Conservation (phyloP, 2,329 filamentous ascomycete species). For the Emericellopsis cladophorae region DNA sequence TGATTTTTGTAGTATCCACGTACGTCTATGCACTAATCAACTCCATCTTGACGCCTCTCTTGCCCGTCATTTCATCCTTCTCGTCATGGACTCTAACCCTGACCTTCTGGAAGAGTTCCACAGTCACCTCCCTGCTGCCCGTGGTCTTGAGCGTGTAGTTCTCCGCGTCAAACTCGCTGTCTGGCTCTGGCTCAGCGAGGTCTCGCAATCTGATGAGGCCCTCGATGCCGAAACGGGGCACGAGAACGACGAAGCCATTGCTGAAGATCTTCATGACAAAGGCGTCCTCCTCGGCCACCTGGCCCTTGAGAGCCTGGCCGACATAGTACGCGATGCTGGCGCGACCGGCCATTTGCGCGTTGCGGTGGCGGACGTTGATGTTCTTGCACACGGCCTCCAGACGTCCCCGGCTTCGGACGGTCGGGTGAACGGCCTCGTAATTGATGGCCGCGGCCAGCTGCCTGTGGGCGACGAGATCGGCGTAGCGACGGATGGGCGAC, state of each 20-base stretch:
- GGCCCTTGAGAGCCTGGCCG: conserved; percentile 80
- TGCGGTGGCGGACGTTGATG: conserved; percentile 94
- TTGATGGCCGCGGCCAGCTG: conserved; percentile 93
- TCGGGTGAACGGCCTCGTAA: conserved; percentile 76
- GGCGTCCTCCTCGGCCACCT: conserved; percentile 68
- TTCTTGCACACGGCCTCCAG: conserved; percentile 94
- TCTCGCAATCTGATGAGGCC: conserved; percentile 79
- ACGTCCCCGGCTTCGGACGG: conserved; percentile 67
- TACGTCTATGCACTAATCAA: conserved; percentile 27
- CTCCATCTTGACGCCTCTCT: conserved; percentile 77
- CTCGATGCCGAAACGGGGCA: conserved; percentile 92
- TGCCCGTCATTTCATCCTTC: conserved; percentile 90
- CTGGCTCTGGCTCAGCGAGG: conserved; percentile 63
- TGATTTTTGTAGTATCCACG: not conserved
- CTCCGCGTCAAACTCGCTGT: conserved; percentile 75
- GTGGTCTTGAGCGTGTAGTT: conserved; percentile 60
- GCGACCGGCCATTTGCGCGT: conserved; percentile 88
- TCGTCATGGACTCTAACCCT: conserved; percentile 81
- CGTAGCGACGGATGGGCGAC: conserved; percentile 90
- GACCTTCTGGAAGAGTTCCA: conserved; percentile 90
- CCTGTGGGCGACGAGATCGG: conserved; percentile 87
- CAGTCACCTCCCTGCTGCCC: conserved; percentile 40
- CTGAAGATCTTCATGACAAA: conserved; percentile 97
- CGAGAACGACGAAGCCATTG: conserved; percentile 94
- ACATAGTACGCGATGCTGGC: conserved; percentile 97